Percentiles rank a stretch among this genome's conserved stretches.
Conservation (phyloP, 441 rosid species). For the Erodium chrysanthum region DNA sequence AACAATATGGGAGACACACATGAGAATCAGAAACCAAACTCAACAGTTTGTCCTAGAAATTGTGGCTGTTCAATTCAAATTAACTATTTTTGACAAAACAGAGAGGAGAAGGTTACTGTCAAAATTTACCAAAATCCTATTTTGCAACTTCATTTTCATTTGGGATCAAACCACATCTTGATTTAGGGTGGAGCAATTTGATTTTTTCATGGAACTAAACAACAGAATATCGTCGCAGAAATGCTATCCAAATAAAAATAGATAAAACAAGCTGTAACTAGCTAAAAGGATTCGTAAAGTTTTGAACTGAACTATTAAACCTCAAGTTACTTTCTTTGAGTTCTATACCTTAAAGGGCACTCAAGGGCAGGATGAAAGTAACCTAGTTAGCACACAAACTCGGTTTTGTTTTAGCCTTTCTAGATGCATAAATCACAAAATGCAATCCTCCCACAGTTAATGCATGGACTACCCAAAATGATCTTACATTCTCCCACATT, state of each 20-base stretch:
- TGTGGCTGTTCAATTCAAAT: neutral
- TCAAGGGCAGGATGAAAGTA: neutral
- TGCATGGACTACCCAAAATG: neutral
- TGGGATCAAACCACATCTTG: conserved; percentile 2
- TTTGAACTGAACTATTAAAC: neutral
- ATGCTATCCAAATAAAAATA: neutral
- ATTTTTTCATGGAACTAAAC: neutral
- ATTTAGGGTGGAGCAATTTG: neutral
- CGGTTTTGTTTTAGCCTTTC: neutral
- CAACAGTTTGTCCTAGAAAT: neutral
- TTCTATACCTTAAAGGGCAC: conserved; percentile 1
- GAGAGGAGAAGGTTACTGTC: neutral
- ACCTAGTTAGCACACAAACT: neutral
- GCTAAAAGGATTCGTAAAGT: neutral
- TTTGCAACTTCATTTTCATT: neutral
- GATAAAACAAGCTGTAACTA: neutral
- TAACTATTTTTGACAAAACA: neutral
- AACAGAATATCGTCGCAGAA: neutral
- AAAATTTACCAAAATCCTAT: neutral
- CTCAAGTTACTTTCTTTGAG: neutral
- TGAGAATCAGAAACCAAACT: neutral
- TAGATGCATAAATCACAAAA: neutral
- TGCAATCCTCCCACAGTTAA: conserved; percentile 1
- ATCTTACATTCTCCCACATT: neutral
- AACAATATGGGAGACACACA: neutral